A percentile compares a stretch with the other conserved stretches of the same genome.
Evolutionary conservation across 768 basidiomycete species (phyloP).

Genomic region (Hygrocybe coccinea): DNA sequence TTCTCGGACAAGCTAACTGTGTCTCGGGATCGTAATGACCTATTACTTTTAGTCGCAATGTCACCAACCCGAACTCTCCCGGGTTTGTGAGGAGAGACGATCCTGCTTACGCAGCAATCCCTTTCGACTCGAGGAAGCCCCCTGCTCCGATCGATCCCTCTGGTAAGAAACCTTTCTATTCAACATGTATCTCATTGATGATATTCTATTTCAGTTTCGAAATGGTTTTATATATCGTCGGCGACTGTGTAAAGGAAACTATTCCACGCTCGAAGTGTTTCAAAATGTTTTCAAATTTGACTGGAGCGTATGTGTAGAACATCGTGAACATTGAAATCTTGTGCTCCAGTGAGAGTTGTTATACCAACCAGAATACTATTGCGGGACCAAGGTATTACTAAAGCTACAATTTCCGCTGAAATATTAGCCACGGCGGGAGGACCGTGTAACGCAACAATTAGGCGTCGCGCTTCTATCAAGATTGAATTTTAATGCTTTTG

Average conservation of each 20-base stretch:
- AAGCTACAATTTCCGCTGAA: too few species aligned
- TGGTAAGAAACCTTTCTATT: slow-evolving; percentile 43
- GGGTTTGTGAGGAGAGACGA: slow-evolving; percentile 63
- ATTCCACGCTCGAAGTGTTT: not conserved
- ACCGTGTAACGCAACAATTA: too few species aligned
- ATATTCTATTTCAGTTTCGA: slow-evolving; percentile 56
- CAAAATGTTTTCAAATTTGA: too few species aligned
- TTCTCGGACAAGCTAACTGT: not conserved
- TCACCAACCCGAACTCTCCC: slow-evolving; percentile 69
- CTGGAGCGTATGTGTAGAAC: too few species aligned
- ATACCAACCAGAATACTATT: too few species aligned
- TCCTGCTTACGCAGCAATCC: slow-evolving; percentile 57
- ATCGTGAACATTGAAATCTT: too few species aligned
- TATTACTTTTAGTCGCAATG: slow-evolving; percentile 58
- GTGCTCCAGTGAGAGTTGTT: too few species aligned
- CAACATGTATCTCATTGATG: slow-evolving; percentile 8
- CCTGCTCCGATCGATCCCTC: slow-evolving; percentile 88
- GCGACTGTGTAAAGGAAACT: slow-evolving; percentile 56
- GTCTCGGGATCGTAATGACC: not conserved
- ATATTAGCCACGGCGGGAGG: too few species aligned
- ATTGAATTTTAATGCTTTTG: not conserved
- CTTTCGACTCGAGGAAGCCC: slow-evolving; percentile 74
- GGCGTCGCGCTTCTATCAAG: too few species aligned
- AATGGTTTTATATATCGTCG: slow-evolving; percentile 94
- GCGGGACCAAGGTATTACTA: too few species aligned